phyloP scores from a whole-genome alignment of 2,329 filamentous ascomycete species.

The Paracorniculantispora psalliotae region DNA sequence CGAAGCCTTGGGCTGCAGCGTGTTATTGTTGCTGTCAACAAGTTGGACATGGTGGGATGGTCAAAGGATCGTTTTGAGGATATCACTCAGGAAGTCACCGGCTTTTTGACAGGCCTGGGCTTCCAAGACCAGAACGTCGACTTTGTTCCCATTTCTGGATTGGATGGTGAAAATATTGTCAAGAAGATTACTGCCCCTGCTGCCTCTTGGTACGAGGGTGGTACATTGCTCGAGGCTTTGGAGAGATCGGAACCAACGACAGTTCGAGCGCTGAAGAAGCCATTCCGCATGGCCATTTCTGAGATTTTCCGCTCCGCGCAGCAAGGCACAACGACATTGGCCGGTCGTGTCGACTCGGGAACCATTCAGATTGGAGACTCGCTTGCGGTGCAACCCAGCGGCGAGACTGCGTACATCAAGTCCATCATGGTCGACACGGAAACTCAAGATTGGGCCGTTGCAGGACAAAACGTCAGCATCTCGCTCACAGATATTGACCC shows the following conservation, averaged over 20 bases:
- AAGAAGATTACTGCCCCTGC: slow-evolving; percentile 49
- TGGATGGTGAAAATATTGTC: slow-evolving; percentile 83
- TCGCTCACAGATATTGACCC: slow-evolving; percentile 82
- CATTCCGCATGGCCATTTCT: slow-evolving; percentile 78
- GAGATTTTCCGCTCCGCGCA: slow-evolving; percentile 79
- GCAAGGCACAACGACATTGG: slow-evolving; percentile 77
- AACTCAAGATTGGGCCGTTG: slow-evolving; percentile 80
- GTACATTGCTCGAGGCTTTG: slow-evolving; percentile 76
- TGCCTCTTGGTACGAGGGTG: slow-evolving; percentile 74
- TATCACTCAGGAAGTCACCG: slow-evolving; percentile 75
- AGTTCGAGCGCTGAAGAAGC: slow-evolving; percentile 63
- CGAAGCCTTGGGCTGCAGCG: slow-evolving; percentile 86
- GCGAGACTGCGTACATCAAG: slow-evolving; percentile 76
- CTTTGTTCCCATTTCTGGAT: slow-evolving; percentile 85
- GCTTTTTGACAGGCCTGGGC: slow-evolving; percentile 76
- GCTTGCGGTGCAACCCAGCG: slow-evolving; percentile 73
- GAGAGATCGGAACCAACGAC: slow-evolving; percentile 73
- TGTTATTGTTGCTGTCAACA: slow-evolving; percentile 89
- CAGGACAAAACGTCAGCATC: slow-evolving; percentile 83
- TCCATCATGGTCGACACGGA: slow-evolving; percentile 72
- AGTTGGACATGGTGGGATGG: slow-evolving; percentile 86
- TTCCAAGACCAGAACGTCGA: slow-evolving; percentile 77
- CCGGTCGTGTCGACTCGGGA: slow-evolving; percentile 80
- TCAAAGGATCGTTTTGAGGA: slow-evolving; percentile 76
- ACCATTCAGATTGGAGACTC: slow-evolving; percentile 79